Percentiles rank a stretch among this genome's conserved stretches.
Conservation (phyloP, 495 filamentous ascomycete genomes). For the Hyaloscypha variabilis region DNA sequence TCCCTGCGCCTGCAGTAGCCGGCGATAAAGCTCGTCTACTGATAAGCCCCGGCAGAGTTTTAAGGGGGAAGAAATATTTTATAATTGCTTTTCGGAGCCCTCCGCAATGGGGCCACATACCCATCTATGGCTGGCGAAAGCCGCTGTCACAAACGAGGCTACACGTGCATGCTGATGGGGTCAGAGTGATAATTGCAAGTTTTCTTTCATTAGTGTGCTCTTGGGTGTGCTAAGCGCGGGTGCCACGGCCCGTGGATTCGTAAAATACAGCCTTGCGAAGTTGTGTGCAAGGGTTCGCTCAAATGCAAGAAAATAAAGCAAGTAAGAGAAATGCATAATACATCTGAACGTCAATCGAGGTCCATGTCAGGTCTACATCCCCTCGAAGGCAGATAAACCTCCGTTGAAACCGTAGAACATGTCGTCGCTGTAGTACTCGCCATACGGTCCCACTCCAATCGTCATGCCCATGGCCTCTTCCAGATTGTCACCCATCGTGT, state of each 20-base stretch:
- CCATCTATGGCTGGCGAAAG: neutral
- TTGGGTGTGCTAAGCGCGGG: neutral
- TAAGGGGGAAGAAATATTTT: slow-evolving; percentile 5
- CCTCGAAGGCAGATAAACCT: neutral
- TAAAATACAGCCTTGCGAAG: neutral
- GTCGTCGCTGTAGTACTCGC: slow-evolving; percentile 29
- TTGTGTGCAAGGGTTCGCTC: neutral
- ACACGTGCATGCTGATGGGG: neutral
- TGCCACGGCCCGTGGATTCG: neutral
- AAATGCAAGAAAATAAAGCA: neutral
- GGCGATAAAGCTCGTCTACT: neutral
- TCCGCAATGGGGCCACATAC: neutral
- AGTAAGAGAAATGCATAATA: neutral
- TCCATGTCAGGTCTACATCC: neutral
- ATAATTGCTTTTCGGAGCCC: slow-evolving; percentile 14
- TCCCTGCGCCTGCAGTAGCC: slow-evolving; percentile 12
- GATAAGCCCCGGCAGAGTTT: slow-evolving; percentile 3
- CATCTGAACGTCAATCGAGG: neutral
- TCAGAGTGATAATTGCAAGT: neutral
- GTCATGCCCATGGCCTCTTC: slow-evolving; percentile 55
- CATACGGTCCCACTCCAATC: slow-evolving; percentile 39
- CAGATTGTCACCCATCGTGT: slow-evolving; percentile 44
- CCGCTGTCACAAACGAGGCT: neutral
- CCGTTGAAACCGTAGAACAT: slow-evolving; percentile 23
- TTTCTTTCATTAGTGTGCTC: neutral